Conservation (phyloP, 1,284 basidiomycete genomes). For the Peniophora sp. region DNA sequence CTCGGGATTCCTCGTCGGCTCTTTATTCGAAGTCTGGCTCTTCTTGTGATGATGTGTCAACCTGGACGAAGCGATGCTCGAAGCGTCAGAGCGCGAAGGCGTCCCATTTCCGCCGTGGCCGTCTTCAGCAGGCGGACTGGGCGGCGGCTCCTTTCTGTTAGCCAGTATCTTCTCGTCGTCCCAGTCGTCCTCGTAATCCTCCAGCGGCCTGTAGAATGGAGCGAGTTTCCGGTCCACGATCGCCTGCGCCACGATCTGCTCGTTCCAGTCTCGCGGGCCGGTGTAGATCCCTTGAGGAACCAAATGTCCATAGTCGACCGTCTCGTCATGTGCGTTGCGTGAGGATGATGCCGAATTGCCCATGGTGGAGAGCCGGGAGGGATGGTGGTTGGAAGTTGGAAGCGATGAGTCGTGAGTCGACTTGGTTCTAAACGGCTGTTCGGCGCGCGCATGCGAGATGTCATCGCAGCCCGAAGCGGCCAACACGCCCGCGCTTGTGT, state of each 20-base stretch:
- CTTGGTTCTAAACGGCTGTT: not conserved
- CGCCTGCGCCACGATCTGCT: conserved; percentile 76
- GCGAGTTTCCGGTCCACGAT: conserved; percentile 86
- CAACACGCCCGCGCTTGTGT: not conserved
- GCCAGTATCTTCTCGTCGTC: conserved; percentile 77
- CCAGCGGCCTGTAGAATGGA: conserved; percentile 92
- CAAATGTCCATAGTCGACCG: conserved; percentile 77
- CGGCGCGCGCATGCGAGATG: not conserved
- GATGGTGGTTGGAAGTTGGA: not conserved
- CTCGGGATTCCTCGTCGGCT: conserved; percentile 54
- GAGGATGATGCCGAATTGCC: conserved; percentile 70
- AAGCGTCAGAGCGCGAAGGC: conserved; percentile 18
- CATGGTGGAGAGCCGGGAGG: conserved; percentile 35
- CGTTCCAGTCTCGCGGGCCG: conserved; percentile 85
- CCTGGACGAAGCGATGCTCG: conserved; percentile 21
- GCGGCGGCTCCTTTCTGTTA: conserved; percentile 57
- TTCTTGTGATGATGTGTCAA: conserved; percentile 29
- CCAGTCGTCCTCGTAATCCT: conserved; percentile 88
- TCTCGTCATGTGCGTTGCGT: conserved; percentile 64
- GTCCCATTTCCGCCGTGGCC: conserved; percentile 19
- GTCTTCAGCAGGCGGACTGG: conserved; percentile 24
- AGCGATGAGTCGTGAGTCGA: not conserved
- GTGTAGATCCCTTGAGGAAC: conserved; percentile 88
- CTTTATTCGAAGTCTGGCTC: conserved; percentile 43
- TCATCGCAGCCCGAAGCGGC: not conserved